These are phyloP conservation scores for Kalmusia sp. DNA, from an alignment of 2,329 filamentous ascomycete genomes.

Conservation along the genomic window DNA sequence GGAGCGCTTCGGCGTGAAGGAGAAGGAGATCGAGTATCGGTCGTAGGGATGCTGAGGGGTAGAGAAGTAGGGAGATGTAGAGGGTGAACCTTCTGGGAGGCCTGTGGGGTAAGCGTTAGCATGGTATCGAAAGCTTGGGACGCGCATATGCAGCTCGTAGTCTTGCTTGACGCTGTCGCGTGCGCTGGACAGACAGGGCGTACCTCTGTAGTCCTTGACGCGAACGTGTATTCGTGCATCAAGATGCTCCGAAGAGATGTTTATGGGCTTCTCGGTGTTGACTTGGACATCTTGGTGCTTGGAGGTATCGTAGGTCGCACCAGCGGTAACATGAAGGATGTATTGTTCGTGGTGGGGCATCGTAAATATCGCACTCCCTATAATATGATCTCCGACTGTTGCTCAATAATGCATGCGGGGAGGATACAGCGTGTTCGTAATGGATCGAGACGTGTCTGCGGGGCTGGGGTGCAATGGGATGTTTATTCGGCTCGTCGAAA, in stretches of 20 bases:
- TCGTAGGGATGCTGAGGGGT: slow-evolving; percentile 73
- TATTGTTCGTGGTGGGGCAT: slow-evolving; percentile 71
- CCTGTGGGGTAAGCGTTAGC: slow-evolving; percentile 54
- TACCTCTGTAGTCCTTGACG: slow-evolving; percentile 67
- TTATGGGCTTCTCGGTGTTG: slow-evolving; percentile 70
- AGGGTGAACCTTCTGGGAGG: slow-evolving; percentile 73
- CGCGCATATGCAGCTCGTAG: not conserved
- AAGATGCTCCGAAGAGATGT: slow-evolving; percentile 69
- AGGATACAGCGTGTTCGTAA: not conserved
- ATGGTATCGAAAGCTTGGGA: not conserved
- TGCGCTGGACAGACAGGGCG: not conserved
- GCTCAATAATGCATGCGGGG: no score
- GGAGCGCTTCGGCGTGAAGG: slow-evolving; percentile 73
- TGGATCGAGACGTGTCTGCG: not conserved
- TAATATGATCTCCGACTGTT: no score
- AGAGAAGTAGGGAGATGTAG: slow-evolving; percentile 79
- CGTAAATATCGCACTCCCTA: not conserved
- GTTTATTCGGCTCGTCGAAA: slow-evolving; percentile 3
- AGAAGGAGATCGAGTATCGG: slow-evolving; percentile 84
- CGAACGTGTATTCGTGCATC: slow-evolving; percentile 76
- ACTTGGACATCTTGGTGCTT: slow-evolving; percentile 78
- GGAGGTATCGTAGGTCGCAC: slow-evolving; percentile 74
- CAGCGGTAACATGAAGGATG: slow-evolving; percentile 81
- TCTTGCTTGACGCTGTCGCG: not conserved
- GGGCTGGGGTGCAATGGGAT: not conserved